These are phyloP conservation scores for Paxillus involutus DNA, from an alignment of 768 basidiomycete species.

Conservation along the genomic window DNA sequence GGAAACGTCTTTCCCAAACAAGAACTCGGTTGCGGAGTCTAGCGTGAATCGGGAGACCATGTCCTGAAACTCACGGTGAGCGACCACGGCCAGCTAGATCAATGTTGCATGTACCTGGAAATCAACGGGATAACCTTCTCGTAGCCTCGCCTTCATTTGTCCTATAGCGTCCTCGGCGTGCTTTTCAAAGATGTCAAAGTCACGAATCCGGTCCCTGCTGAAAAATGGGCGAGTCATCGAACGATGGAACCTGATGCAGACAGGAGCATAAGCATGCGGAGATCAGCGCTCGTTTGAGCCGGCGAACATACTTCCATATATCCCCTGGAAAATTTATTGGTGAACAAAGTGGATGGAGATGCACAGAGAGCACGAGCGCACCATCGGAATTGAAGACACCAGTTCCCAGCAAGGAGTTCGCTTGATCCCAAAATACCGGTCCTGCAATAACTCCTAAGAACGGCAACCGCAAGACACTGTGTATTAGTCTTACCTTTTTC, in stretches of 20 bases:
- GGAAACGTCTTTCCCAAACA: constrained; percentile 48
- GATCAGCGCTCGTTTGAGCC: neutral
- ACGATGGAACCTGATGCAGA: constrained; percentile 49
- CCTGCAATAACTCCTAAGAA: constrained; percentile 22
- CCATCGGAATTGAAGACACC: constrained; percentile 65
- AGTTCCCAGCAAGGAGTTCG: constrained; percentile 45
- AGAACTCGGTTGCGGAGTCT: constrained; percentile 58
- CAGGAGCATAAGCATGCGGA: neutral
- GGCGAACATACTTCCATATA: constrained; percentile 52
- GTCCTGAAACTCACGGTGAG: constrained; percentile 35
- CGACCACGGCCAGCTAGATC: neutral
- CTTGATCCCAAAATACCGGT: constrained; percentile 6
- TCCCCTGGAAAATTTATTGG: constrained; percentile 35
- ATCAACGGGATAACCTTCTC: constrained; percentile 51
- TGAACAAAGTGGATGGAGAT: neutral
- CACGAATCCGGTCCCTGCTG: constrained; percentile 48
- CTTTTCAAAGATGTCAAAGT: constrained; percentile 54
- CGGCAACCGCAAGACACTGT: constrained; percentile 9
- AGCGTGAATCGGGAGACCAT: constrained; percentile 56
- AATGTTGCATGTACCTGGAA: constrained; percentile 42
- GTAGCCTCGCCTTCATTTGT: constrained; percentile 41
- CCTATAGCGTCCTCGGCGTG: constrained; percentile 50
- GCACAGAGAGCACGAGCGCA: constrained; percentile 8
- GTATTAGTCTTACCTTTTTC: constrained; percentile 34
- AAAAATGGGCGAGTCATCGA: constrained; percentile 65